A percentile compares a stretch with the other conserved stretches of the same genome.
These are phyloP conservation scores for Phytophthora pluvialis DNA, from an alignment of 352 stramenopile genomes.

Conservation along the genomic window DNA sequence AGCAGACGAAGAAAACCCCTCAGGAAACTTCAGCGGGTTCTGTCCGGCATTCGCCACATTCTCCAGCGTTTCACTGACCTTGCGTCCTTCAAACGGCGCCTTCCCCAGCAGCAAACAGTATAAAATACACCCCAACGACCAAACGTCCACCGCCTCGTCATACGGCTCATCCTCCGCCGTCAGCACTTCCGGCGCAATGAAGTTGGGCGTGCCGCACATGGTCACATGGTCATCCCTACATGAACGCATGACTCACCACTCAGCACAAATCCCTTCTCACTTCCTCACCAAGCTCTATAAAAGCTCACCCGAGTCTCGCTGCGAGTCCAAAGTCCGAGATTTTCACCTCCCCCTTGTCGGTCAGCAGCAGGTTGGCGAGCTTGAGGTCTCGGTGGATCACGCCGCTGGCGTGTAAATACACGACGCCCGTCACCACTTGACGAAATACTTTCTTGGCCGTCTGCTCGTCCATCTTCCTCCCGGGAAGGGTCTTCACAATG, in stretches of 20 bases:
- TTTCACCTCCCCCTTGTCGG: constrained; percentile 54
- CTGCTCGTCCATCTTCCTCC: constrained; percentile 49
- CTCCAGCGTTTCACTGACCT: constrained; percentile 75
- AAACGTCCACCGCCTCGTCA: constrained; percentile 74
- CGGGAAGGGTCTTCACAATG: constrained; percentile 43
- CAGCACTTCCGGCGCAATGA: constrained; percentile 83
- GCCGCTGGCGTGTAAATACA: constrained; percentile 61
- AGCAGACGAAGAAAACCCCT: constrained; percentile 60
- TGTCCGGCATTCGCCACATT: constrained; percentile 67
- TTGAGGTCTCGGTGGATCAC: constrained; percentile 85
- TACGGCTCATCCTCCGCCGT: constrained; percentile 48
- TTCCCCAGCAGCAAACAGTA: constrained; percentile 71
- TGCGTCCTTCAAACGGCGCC: constrained; percentile 74
- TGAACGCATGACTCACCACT: neutral
- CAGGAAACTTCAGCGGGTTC: constrained; percentile 52
- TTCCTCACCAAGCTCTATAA: neutral
- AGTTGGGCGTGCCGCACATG: constrained; percentile 86
- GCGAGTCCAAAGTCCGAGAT: constrained; percentile 85
- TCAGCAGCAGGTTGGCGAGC: constrained; percentile 78
- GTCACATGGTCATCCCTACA: constrained; percentile 62
- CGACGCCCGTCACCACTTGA: constrained; percentile 56
- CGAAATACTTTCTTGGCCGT: constrained; percentile 59
- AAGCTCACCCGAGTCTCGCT: constrained; percentile 50
- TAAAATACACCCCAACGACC: constrained; percentile 84
- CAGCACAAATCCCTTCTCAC: neutral